Evolutionary conservation across 495 filamentous ascomycete genomes (phyloP), one percentile per base, ranked within the genome.

Genomic region (Pyrenopolyporus hunteri): DNA sequence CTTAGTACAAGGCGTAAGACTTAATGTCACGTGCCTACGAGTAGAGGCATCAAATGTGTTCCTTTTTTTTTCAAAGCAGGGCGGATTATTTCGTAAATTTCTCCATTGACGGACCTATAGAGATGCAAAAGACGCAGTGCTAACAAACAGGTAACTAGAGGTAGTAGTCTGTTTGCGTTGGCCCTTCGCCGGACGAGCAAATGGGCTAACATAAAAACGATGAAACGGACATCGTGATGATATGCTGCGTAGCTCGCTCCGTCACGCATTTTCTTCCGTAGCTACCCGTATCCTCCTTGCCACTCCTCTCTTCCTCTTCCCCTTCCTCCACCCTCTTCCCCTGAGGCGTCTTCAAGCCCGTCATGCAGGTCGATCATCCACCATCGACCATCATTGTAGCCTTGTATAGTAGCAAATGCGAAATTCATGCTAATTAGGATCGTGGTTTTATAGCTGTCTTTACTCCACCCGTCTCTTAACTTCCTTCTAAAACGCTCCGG

Each of bases 1-100:
- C 16, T 11, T 28, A 39, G 23, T n/a, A 22, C 6, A 46, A 2
- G 25, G 14, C 22, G 43, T 46, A 46, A 40, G 37, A 25, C 19
- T 19, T 31, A 58, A 37, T n/a, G 53, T 64, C 60, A 64, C 60
- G 60, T 64, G 60, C 8, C n/a, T 4, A 50, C 14, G 32, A 17
- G 13, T 2, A 42, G 10, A 11, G 40, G 16, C 4, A 46, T 8
- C 1, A 47, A n/a, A n/a, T n/a, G n/a, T n/a, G n/a, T n/a, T n/a
- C n/a, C n/a, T n/a, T n/a, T n/a, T n/a, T n/a, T n/a, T n/a, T n/a
- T n/a, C n/a, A n/a, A 20, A 36, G 19, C 5, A 42, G 17, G 1
- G 7, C 4, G 29, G 23, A 31, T 56, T 62, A 17, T 20, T 28
- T 62, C 45, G 45, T 49, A 39, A 44, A n/a, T n/a, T n/a, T 50